These are phyloP conservation scores for Ophiostoma australiae DNA, from an alignment of 2,329 filamentous ascomycete species.

Conservation along the genomic window DNA sequence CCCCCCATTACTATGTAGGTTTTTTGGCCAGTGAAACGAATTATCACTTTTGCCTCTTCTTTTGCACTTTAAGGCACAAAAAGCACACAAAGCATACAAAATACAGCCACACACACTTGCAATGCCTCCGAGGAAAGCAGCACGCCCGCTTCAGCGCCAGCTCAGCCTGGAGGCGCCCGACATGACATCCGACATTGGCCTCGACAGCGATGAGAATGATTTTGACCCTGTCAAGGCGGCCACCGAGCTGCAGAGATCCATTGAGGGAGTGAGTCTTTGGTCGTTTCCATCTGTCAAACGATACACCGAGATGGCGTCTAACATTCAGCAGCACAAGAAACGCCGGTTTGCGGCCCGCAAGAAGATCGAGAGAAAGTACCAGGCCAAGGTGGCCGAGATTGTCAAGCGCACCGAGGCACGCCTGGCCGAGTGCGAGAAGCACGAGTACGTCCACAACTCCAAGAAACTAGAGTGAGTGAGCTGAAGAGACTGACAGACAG, in stretches of 20 bases:
- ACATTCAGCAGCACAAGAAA: constrained; percentile 27
- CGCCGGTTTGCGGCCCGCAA: constrained; percentile 25
- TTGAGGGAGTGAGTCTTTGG: constrained; percentile 24
- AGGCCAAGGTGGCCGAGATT: constrained; percentile 28
- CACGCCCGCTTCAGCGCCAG: constrained; percentile 11
- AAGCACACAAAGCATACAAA: not conserved
- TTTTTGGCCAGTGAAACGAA: not conserved
- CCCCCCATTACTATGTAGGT: not conserved
- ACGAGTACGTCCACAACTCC: constrained; percentile 9
- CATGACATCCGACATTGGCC: constrained; percentile 12
- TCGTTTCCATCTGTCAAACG: not conserved
- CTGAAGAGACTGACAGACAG: constrained; percentile 15
- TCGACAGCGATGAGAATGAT: constrained; percentile 22
- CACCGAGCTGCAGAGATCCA: constrained; percentile 24
- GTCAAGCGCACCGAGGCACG: constrained; percentile 26
- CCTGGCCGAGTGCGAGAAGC: constrained; percentile 23
- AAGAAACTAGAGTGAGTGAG: too few species aligned
- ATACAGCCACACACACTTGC: not conserved
- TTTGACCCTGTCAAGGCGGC: constrained; percentile 27
- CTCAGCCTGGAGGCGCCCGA: constrained; percentile 19
- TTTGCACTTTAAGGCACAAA: too few species aligned
- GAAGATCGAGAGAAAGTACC: constrained; percentile 28
- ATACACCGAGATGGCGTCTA: not conserved
- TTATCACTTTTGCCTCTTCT: not conserved
- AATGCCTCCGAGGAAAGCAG: constrained; percentile 21